These are phyloP conservation scores for Coemansia sp. DNA, from an alignment of 192 early-diverging fungal genomes.

Conservation along the genomic window DNA sequence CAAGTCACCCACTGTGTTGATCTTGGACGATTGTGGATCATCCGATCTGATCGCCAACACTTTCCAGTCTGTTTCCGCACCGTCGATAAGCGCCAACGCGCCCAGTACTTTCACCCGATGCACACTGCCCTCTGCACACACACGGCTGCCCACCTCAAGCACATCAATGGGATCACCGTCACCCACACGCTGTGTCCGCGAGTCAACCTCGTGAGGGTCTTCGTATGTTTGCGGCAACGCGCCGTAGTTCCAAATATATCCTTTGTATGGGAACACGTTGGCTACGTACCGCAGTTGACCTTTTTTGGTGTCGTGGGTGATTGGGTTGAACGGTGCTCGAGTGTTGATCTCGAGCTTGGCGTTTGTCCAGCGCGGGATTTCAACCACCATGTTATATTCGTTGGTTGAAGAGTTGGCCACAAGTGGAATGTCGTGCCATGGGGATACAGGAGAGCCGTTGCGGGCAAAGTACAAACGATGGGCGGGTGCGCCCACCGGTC, in stretches of 20 bases:
- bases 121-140: constrained; percentile 87
- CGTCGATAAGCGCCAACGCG: constrained; percentile 96
- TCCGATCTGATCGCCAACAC: constrained; percentile 94
- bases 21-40: constrained; percentile 91
- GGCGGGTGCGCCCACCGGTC: constrained; percentile 21
- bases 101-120: constrained; percentile 99
- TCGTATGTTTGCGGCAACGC: constrained; percentile 99
- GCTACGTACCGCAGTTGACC: constrained; percentile 94
- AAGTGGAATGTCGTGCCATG: constrained; percentile 98
- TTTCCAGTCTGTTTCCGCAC: constrained; percentile 99
- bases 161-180: constrained; percentile 98
- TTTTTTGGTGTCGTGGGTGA: constrained; percentile 97
- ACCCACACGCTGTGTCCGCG: constrained; percentile 89
- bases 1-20: constrained; percentile 97
- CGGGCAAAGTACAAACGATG: constrained; percentile 55
- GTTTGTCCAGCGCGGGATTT: constrained; percentile 98
- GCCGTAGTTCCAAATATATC: constrained; percentile 99
- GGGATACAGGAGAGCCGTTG: constrained; percentile 77
- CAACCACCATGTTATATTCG: constrained; percentile 95
- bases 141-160: constrained; percentile 91
- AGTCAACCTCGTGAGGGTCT: constrained; percentile 81
- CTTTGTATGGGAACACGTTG: constrained; percentile 99
- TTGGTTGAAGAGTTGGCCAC: constrained; percentile 71
- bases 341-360: constrained; percentile 97
- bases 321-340: constrained; percentile 93